These are phyloP conservation scores for Durusdinium trenchii DNA, from an alignment of 73 alveolate species.

Conservation along the genomic window DNA sequence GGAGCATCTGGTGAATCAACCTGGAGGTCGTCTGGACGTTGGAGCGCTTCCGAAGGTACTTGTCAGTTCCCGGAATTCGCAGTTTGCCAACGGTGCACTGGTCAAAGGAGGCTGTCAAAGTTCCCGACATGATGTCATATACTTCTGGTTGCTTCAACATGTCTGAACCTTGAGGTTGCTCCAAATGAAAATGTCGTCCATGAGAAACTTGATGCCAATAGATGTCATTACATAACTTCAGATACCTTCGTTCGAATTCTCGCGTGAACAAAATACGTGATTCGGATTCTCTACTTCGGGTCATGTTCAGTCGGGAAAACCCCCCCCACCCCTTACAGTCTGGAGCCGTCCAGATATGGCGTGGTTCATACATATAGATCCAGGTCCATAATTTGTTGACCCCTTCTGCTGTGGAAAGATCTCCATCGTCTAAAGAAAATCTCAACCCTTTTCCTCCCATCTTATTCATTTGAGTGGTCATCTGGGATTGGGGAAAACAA, in stretches of 20 bases:
- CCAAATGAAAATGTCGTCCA: neutral
- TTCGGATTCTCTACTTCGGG: neutral
- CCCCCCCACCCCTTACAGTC: neutral
- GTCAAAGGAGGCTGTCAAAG: neutral
- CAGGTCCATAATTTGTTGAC: neutral
- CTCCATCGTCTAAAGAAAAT: neutral
- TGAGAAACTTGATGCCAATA: neutral
- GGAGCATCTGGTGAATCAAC: neutral
- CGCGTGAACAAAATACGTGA: neutral
- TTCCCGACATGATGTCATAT: neutral
- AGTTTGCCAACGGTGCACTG: neutral
- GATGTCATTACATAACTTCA: neutral
- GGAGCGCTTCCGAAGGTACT: neutral
- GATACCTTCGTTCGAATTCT: neutral
- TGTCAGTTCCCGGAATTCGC: neutral
- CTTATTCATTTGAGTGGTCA: neutral
- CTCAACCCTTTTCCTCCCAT: neutral
- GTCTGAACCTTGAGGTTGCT: neutral
- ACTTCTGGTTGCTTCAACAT: neutral
- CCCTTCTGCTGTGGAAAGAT: neutral
- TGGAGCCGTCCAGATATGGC: neutral
- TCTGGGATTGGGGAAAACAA: neutral
- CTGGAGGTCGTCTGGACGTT: neutral
- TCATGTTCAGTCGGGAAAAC: neutral
- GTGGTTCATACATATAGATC: neutral